A percentile compares a stretch with the other conserved stretches of the same genome.
These are phyloP conservation scores for Neurospora crassa DNA, from an alignment of 2,329 filamentous ascomycete genomes.

Conservation along the genomic window DNA sequence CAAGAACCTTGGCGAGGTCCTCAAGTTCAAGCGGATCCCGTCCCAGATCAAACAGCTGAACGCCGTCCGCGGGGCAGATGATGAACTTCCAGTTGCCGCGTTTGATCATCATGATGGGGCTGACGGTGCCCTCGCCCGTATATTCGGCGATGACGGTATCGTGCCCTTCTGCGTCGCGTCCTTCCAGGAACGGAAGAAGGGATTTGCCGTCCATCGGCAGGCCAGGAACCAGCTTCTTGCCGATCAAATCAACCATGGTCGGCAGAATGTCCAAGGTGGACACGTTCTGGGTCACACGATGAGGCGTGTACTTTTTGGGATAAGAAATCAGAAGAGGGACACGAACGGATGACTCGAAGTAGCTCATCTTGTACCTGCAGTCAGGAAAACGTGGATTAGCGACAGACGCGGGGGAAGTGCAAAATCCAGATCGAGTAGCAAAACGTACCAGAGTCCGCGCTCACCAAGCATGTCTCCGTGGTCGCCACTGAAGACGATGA, in stretches of 20 bases:
- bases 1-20: conserved; percentile 52
- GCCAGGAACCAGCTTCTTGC: conserved; percentile 55
- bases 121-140: conserved; percentile 83
- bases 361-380: conserved; percentile 83
- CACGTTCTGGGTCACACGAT: conserved; percentile 72
- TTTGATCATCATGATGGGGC: conserved; percentile 89
- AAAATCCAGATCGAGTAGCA: not conserved
- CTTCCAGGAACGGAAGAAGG: conserved; percentile 67
- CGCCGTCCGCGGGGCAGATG: conserved; percentile 72
- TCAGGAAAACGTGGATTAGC: not conserved
- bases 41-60: conserved; percentile 74
- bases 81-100: conserved; percentile 87
- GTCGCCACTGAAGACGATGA: conserved; percentile 86
- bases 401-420: not conserved
- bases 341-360: conserved; percentile 84
- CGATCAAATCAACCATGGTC: conserved; percentile 76
- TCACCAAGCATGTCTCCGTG: conserved; percentile 96
- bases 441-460: conserved; percentile 66
- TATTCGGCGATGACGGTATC: conserved; percentile 94
- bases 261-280: conserved; percentile 86
- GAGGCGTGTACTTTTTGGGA: conserved; percentile 64
- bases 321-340: conserved; percentile 82
- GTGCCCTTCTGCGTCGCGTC: conserved; percentile 43
- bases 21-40: conserved; percentile 67
- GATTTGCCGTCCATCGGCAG: conserved; percentile 83